Percentiles rank a stretch among this genome's conserved stretches.
Evolutionary conservation across 495 filamentous ascomycete genomes (phyloP).

Genomic region (Daldinia concentrica): DNA sequence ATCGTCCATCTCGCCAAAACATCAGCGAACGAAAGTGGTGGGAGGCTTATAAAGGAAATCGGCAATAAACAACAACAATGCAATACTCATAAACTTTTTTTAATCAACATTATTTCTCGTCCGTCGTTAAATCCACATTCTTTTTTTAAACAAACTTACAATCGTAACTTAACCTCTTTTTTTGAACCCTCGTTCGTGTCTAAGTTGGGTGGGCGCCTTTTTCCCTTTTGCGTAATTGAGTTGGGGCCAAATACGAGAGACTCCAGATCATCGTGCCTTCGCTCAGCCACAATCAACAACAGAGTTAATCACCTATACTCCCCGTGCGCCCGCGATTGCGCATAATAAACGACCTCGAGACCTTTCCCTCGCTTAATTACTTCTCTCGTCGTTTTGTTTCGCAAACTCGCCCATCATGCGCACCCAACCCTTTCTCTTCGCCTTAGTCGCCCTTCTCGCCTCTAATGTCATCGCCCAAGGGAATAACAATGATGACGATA

Average conservation of each 20-base stretch:
- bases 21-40: conserved; percentile 15
- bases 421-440: conserved; percentile 34
- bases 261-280: conserved; percentile 18
- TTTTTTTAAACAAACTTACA: background rate
- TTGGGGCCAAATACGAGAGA: conserved; percentile 35
- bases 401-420: conserved; percentile 37
- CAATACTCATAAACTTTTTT: conserved; percentile 16
- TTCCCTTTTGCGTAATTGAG: conserved; percentile 23
- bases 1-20: conserved; percentile 20
- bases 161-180: background rate
- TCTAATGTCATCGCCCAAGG: conserved; percentile 41
- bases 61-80: conserved; percentile 18
- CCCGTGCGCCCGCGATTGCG: conserved; percentile 19
- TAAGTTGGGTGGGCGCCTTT: conserved; percentile 5
- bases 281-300: conserved; percentile 21
- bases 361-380: conserved; percentile 14
- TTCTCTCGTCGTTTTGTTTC: conserved; percentile 3
- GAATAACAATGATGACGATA: conserved; percentile 20
- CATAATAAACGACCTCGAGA: conserved; percentile 16
- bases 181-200: conserved; percentile 4
- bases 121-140: conserved; percentile 29
- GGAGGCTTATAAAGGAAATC: conserved; percentile 10
- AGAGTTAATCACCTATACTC: conserved; percentile 8
- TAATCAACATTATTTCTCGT: conserved; percentile 29
- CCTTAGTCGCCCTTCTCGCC: conserved; percentile 32